Conservation (phyloP, 2,329 filamentous ascomycete species). For the Colletotrichum paranaense region DNA sequence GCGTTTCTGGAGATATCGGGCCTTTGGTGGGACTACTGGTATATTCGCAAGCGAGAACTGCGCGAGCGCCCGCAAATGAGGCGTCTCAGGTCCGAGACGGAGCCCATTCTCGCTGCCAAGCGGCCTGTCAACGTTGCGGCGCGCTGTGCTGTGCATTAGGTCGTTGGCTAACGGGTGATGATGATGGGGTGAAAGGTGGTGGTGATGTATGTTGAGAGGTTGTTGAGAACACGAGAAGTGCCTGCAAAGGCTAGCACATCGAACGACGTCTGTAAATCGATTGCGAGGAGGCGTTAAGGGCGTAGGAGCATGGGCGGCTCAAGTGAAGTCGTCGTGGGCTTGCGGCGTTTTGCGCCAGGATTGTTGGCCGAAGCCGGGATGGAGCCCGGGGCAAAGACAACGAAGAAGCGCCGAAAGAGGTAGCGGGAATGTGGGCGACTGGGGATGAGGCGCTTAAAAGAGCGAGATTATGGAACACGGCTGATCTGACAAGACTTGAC, state of each 20-base stretch:
- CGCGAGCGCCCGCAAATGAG: neutral
- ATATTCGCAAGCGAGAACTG: neutral
- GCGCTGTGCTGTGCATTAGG: neutral
- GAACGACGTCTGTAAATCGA: too few relatives aligned
- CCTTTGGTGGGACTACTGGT: constrained; percentile 16
- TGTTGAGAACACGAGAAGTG: neutral
- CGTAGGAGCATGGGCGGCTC: neutral
- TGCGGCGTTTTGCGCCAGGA: neutral
- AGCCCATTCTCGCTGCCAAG: neutral
- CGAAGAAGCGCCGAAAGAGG: constrained; percentile 29
- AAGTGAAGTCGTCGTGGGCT: constrained; percentile 9
- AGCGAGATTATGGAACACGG: neutral
- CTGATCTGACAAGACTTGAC: neutral
- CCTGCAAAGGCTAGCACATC: neutral
- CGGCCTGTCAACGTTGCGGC: neutral
- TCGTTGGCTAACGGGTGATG: neutral
- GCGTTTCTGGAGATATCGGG: constrained; percentile 18
- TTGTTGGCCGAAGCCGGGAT: neutral
- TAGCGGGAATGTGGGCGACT: constrained; percentile 25
- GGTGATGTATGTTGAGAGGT: neutral
- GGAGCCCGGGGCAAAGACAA: constrained; percentile 8
- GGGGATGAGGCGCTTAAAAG: neutral
- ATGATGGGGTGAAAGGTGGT: neutral
- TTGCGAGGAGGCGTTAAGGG: neutral
- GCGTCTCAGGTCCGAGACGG: neutral